These are phyloP conservation scores for Mycena alexandri DNA, from an alignment of 768 basidiomycete species.

Conservation along the genomic window DNA sequence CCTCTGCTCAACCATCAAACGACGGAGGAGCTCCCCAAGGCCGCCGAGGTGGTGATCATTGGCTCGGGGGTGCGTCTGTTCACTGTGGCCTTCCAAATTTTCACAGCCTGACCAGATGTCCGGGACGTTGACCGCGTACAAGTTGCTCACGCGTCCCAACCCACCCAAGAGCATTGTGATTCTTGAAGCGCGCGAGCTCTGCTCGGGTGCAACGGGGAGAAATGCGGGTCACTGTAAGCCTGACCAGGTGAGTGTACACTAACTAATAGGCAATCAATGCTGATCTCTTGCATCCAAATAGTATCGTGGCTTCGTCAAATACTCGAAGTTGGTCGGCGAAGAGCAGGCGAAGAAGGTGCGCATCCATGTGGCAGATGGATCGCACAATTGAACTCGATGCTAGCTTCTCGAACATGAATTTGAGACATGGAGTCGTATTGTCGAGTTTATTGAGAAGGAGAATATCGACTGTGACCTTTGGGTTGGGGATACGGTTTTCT, in stretches of 20 bases:
- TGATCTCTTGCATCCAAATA: neutral
- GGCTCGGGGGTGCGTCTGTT: slow-evolving; percentile 66
- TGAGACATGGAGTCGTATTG: slow-evolving; percentile 34
- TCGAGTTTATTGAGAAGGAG: slow-evolving; percentile 33
- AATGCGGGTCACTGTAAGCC: slow-evolving; percentile 68
- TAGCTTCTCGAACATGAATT: slow-evolving; percentile 37
- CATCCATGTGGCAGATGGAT: neutral
- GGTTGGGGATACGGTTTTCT: slow-evolving; percentile 40
- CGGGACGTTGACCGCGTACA: slow-evolving; percentile 39
- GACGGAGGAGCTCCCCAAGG: slow-evolving; percentile 31
- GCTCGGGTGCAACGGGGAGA: slow-evolving; percentile 67
- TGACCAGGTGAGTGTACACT: slow-evolving; percentile 43
- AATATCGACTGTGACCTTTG: slow-evolving; percentile 42
- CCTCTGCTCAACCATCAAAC: slow-evolving; percentile 39
- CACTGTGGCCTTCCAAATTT: neutral
- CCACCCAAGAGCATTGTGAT: slow-evolving; percentile 58
- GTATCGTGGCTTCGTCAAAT: slow-evolving; percentile 58
- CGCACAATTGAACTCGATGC: neutral
- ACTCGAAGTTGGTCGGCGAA: slow-evolving; percentile 54
- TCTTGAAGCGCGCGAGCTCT: slow-evolving; percentile 72
- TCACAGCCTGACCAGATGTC: slow-evolving; percentile 34
- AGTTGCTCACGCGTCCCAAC: slow-evolving; percentile 34
- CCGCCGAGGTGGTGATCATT: slow-evolving; percentile 56
- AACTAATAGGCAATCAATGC: too few relatives aligned
- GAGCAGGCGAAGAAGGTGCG: slow-evolving; percentile 34